Conservation (phyloP, 768 basidiomycete species). For the Porpolomopsis calyptriformis region DNA sequence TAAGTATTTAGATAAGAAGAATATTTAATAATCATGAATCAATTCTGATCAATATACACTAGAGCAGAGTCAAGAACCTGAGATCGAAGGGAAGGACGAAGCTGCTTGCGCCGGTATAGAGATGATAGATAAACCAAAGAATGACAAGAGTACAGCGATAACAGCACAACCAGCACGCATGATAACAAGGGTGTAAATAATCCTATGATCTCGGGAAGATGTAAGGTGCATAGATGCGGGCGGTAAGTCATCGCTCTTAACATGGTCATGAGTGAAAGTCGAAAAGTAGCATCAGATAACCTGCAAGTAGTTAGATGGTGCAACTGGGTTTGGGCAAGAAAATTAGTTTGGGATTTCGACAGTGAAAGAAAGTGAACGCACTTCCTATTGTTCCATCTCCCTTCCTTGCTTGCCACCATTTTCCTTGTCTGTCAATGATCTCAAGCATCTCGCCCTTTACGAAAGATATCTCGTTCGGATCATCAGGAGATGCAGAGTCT, state of each 20-base stretch:
- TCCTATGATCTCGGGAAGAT: neutral
- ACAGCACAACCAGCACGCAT: no score
- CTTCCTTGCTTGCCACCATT: conserved; percentile 14
- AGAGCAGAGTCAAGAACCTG: no score
- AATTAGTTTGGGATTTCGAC: conserved; percentile 4
- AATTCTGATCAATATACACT: no score
- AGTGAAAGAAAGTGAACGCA: conserved; percentile 30
- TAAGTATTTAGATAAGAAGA: no score
- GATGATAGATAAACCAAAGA: no score
- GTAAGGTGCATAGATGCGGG: neutral
- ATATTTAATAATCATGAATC: no score
- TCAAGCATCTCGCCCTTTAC: conserved; percentile 35
- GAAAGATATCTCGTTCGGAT: conserved; percentile 95
- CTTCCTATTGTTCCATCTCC: conserved; percentile 42
- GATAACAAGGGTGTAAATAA: no score
- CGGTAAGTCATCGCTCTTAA: neutral
- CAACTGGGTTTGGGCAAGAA: conserved; percentile 42
- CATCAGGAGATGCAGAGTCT: conserved; percentile 92
- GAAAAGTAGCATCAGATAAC: conserved; percentile 41
- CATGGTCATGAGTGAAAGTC: neutral
- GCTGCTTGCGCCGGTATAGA: no score
- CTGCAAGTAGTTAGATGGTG: conserved; percentile 79
- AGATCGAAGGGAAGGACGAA: no score
- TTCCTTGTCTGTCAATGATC: conserved; percentile 11
- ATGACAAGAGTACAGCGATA: no score